Evolutionary conservation across 768 basidiomycete genomes (phyloP).

Genomic region (Polyporus arcularius): DNA sequence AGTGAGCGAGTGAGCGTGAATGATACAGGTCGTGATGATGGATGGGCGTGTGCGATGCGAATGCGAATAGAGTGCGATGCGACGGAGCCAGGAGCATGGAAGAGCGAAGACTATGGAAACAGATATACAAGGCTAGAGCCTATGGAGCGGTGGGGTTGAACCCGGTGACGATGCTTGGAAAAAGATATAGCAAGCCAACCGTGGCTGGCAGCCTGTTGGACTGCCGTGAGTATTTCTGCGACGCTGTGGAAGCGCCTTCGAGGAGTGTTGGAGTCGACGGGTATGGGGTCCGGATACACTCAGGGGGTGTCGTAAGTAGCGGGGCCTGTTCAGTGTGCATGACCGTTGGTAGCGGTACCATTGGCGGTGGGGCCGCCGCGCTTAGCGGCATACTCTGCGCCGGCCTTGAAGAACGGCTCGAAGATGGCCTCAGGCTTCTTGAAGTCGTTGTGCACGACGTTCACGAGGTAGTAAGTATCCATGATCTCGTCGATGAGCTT

Average conservation of each 20-base stretch:
- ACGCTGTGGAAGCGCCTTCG: neutral
- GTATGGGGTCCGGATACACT: neutral
- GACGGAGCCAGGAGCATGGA: conserved; percentile 3
- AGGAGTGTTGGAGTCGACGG: neutral
- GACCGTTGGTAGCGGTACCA: conserved; percentile 23
- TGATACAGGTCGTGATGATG: conserved; percentile 17
- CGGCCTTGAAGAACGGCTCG: conserved; percentile 79
- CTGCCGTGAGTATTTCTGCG: conserved; percentile 3
- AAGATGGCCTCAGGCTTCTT: conserved; percentile 84
- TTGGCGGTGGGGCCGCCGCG: conserved; percentile 33
- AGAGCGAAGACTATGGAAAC: neutral
- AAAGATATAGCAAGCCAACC: conserved; percentile 34
- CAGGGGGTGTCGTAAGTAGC: conserved; percentile 1
- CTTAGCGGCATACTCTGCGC: conserved; percentile 53
- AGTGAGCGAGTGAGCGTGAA: neutral
- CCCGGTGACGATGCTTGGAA: conserved; percentile 53
- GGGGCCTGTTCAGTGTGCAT: conserved; percentile 16
- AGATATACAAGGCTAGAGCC: neutral
- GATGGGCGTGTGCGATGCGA: conserved; percentile 1
- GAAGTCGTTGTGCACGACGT: conserved; percentile 97
- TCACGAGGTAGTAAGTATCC: conserved; percentile 84
- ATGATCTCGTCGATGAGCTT: conserved; percentile 78
- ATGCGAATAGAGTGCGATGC: conserved; percentile 1
- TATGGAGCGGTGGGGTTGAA: conserved; percentile 76
- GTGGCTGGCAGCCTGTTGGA: conserved; percentile 23